These are phyloP conservation scores for Thamnidium elegans DNA, from an alignment of 192 early-diverging fungal species.

Conservation along the genomic window DNA sequence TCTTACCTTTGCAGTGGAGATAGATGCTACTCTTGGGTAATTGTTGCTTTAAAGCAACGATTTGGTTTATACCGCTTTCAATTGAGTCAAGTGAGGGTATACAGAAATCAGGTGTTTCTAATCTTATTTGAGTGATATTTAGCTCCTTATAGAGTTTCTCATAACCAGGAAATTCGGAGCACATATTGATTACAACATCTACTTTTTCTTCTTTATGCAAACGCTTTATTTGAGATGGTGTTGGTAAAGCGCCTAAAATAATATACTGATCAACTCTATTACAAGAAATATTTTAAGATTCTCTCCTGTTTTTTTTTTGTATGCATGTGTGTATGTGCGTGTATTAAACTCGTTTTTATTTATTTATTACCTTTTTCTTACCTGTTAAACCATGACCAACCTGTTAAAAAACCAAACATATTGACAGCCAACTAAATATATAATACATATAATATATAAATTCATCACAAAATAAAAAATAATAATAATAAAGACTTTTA, in stretches of 20 bases:
- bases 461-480: background rate
- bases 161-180: conserved; percentile 48
- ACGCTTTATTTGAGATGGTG: conserved; percentile 21
- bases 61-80: conserved; percentile 27
- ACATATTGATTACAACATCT: conserved; percentile 46
- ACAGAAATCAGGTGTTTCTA: conserved; percentile 42
- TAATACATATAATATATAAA: background rate
- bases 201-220: conserved; percentile 21
- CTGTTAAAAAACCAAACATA: conserved; percentile 23
- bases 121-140: conserved; percentile 38
- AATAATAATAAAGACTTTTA: background rate
- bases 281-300: background rate
- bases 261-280: conserved; percentile 23
- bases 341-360: background rate
- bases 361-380: background rate
- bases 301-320: no score
- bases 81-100: conserved; percentile 38
- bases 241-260: conserved; percentile 34
- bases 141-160: conserved; percentile 34
- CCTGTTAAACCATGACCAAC: conserved; percentile 36
- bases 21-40: conserved; percentile 20
- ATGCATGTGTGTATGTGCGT: no score
- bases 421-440: conserved; percentile 19
- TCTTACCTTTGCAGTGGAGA: conserved; percentile 48
- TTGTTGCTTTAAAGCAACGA: background rate